Evolutionary conservation across 2,329 filamentous ascomycete genomes (phyloP), one percentile per base, ranked within the genome.

Genomic region (Exophiala aquamarina): DNA sequence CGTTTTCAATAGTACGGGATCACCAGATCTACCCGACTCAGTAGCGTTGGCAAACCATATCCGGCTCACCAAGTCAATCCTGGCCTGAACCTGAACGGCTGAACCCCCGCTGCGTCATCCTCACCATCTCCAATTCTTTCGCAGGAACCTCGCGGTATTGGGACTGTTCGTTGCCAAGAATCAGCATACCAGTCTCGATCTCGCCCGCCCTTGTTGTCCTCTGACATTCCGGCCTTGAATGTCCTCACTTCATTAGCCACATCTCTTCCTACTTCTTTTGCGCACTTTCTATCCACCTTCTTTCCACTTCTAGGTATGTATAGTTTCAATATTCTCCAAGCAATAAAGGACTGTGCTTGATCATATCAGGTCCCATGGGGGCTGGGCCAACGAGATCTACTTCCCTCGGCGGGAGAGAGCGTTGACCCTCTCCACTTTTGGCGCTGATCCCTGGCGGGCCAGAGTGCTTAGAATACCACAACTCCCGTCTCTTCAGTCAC

Each of bases 381-480:
- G 48, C 39, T 47, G 46, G 45, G 36, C 37, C 49, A 49, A 41
- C 36, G 32, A 46, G 37, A 41, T 33, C 38, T 14, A 37, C 9
- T 26, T 19, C 18, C 23, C 41, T 47, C 26, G 17, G 38, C 39
- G 46, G 45, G 40, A 52, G 45, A 28, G 43, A 48, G 53, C 53
- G 50, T 39, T 53, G 53, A 51, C 53, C 50, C 31, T 43, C 50
- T 48, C 40, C 44, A 47, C 44, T 46, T 47, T 39, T 35, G 39
- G 53, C 50, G 51, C 43, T 51, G 53, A 53, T 51, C 50, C 53
- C 41, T 50, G 37, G 31, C 38, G 41, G 53, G 41, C 44, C 50
- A 53, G 43, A 40, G 53, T 56, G 47, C 40, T 49, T 36, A 45
- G 31, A 50, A 46, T 41, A 48, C 38, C 37, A 36, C 20, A n/a